Base-by-base conservation (phyloP, 805 yeast genomes). In the Saccharomycodes ludwigii region DNA sequence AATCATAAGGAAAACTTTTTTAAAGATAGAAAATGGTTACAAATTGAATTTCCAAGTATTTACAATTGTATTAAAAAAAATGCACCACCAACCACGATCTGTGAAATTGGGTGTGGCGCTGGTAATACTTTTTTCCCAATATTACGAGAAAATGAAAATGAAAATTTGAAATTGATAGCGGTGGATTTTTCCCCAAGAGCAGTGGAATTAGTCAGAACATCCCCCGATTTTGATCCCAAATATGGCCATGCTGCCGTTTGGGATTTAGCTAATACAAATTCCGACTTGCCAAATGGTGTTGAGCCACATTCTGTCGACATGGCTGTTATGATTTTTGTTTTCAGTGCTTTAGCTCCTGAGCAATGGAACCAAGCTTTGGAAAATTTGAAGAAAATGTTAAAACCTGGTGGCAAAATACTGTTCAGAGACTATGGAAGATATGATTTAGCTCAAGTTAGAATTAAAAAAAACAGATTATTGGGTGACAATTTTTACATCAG, bases 51-150 rank as follows among this genome's bases (percentile, higher is more conserved):
- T 41, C 98, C 98, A 1, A 60, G 71, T 10, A 57, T 91, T 21
- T 88, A 79, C 48, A 77, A 76, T 38, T 79, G 83, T 5, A 83
- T 94, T 3, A 71, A 73, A 39, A 67, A 70, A 16, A 79, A 76
- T 41, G 65, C 76, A 5, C 79, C 84, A n/a, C 71, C 77, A 4
- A 66, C 67, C 15, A 73, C 76, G 3, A 77, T 91, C 21, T 65
- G 91, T 34, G 98, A 91, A 55, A 78, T 91, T 29, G 98, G 98
- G 3, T 91, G 98, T 59, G 98, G 98, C 35, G 97, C 95, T 4
- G 98, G 98, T 8, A 91, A 91, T 54, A 91, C 98, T 0, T 70
- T 91, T 63, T 91, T 79, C 54, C 98, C 98, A 4, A 76, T 91
- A 14, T 59, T 91, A 36, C 68, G 68, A 34, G 85, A 79, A 44